phyloP scores from a whole-genome alignment of 805 yeast genomes.

The Nakazawaea wyomingensis region DNA sequence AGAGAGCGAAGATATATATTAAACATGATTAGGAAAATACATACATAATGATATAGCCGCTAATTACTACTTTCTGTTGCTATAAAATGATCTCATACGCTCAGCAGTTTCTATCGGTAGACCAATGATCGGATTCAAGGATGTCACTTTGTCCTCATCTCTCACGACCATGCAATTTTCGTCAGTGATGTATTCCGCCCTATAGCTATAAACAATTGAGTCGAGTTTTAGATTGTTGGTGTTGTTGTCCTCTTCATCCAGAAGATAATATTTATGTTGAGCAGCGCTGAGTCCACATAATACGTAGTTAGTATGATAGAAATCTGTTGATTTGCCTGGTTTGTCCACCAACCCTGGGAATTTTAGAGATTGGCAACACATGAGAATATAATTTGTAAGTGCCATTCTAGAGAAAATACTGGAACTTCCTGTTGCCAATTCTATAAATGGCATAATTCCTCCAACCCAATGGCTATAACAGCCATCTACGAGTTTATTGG shows the following conservation, averaged over 20 bases:
- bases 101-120: slow-evolving; percentile 42
- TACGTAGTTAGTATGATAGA: slow-evolving; percentile 86
- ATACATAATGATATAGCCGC: too few species aligned
- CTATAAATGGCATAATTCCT: slow-evolving; percentile 61
- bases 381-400: slow-evolving; percentile 59
- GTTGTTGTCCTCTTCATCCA: slow-evolving; percentile 2
- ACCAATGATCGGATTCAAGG: slow-evolving; percentile 56
- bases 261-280: slow-evolving; percentile 36
- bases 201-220: slow-evolving; percentile 27
- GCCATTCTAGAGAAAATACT: slow-evolving; percentile 40
- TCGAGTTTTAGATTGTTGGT: background rate
- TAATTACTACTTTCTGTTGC: background rate
- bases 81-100: slow-evolving; percentile 15
- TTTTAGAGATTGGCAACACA: slow-evolving; percentile 63
- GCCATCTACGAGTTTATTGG: slow-evolving; percentile 92
- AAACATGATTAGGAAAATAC: too few species aligned
- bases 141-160: slow-evolving; percentile 18
- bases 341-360: slow-evolving; percentile 83
- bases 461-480: slow-evolving; percentile 98
- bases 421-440: slow-evolving; percentile 35
- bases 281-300: slow-evolving; percentile 67
- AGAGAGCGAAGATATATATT: background rate
- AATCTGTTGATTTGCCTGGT: slow-evolving; percentile 77
- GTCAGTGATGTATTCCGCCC: slow-evolving; percentile 16
- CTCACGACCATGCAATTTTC: slow-evolving; percentile 17